A percentile compares a stretch with the other conserved stretches of the same genome.
phyloP scores from a whole-genome alignment of 768 basidiomycete species.

The Hericium erinaceus region DNA sequence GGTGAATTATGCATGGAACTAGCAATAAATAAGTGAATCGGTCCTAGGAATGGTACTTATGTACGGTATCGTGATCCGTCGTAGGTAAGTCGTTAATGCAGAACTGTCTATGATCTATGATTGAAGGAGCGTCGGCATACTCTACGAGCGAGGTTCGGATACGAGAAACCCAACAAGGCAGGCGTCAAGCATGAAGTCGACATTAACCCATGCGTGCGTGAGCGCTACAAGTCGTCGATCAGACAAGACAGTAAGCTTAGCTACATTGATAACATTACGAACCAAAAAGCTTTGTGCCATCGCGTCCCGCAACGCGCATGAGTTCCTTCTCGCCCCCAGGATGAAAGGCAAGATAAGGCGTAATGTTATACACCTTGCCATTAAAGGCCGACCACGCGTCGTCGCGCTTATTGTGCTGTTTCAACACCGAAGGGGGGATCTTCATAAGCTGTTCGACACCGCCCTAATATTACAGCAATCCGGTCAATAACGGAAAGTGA shows the following conservation, averaged over 20 bases:
- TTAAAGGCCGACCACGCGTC: conserved; percentile 93
- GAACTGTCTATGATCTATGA: not conserved
- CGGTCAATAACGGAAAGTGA: not conserved
- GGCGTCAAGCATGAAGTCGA: conserved; percentile 90
- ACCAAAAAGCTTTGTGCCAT: conserved; percentile 95
- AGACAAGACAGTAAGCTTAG: not conserved
- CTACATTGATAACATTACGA: conserved; percentile 19
- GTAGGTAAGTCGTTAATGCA: too few relatives aligned
- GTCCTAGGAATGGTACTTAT: too few relatives aligned
- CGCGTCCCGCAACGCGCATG: conserved; percentile 90
- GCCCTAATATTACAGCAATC: conserved; percentile 37
- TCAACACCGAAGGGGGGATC: conserved; percentile 69
- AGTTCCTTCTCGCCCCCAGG: conserved; percentile 92
- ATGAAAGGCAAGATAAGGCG: conserved; percentile 83
- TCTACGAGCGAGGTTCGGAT: conserved; percentile 40
- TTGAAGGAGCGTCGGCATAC: not conserved
- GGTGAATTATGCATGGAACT: too few relatives aligned
- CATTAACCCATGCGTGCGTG: conserved; percentile 96
- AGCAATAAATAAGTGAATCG: too few relatives aligned
- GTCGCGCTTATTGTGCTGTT: conserved; percentile 68
- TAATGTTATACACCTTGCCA: conserved; percentile 96
- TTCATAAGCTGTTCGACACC: conserved; percentile 50
- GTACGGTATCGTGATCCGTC: too few relatives aligned
- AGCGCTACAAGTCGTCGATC: conserved; percentile 38
- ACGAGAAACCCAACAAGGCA: conserved; percentile 90